Evolutionary conservation across 2,329 filamentous ascomycete species (phyloP).

Genomic region (Didymella glomerata): DNA sequence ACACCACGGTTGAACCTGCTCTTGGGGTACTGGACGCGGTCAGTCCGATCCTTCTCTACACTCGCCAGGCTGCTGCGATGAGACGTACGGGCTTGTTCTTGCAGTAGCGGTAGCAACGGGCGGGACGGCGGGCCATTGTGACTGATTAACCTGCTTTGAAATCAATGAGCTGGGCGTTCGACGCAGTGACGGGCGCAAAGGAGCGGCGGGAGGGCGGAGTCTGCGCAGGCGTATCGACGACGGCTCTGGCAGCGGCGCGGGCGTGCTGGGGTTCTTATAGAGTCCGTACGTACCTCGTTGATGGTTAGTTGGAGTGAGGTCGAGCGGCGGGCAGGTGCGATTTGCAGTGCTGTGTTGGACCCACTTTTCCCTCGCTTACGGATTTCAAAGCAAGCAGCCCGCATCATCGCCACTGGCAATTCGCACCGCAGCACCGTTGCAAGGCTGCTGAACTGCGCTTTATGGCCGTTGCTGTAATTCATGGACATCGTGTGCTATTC

Average conservation of each 20-base stretch:
- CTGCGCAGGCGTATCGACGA: conserved; percentile 25
- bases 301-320: conserved; percentile 21
- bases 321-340: conserved; percentile 13
- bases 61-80: conserved; percentile 1
- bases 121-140: conserved; percentile 99
- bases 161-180: conserved; percentile 55
- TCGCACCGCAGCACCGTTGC: not conserved
- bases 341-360: conserved; percentile 9
- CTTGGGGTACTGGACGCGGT: conserved; percentile 89
- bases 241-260: conserved; percentile 18
- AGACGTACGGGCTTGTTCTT: conserved; percentile 91
- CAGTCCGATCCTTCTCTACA: conserved; percentile 43
- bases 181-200: conserved; percentile 10
- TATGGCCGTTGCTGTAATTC: not conserved
- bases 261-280: conserved; percentile 18
- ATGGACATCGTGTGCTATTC: not conserved
- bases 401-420: conserved; percentile 7
- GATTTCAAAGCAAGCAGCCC: conserved; percentile 12
- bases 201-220: conserved; percentile 16
- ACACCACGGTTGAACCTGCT: conserved; percentile 99
- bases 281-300: conserved; percentile 25
- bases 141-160: conserved; percentile 56
- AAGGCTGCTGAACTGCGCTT: not conserved
- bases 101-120: conserved; percentile 99
- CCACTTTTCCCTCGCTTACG: conserved; percentile 15